Evolutionary conservation across 305 asterid species (phyloP), one percentile per base, ranked within the genome.

Genomic region (Nicotiana rustica): DNA sequence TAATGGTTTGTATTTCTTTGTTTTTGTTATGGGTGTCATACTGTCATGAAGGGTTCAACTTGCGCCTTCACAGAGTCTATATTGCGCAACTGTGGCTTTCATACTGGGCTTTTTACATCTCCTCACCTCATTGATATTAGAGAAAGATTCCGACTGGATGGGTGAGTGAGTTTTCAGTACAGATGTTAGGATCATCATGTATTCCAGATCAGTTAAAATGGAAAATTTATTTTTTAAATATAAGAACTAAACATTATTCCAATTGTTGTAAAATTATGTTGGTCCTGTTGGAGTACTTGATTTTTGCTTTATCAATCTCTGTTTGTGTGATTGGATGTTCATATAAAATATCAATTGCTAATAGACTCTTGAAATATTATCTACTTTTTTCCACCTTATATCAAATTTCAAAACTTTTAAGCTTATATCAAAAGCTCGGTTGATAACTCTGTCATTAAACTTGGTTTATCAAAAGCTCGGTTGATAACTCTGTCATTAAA

Each of bases 51-150:
- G 99, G 99, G 98, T 77, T 96, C 98, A 77, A 94, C 99, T 75
- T 95, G 99, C 86, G 88, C 93, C 65, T 95, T 96, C 82, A 70
- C 94, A 10, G 98, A 96, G 84, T 92, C 97, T 80, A 96, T 94
- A 85, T 83, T 96, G 86, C 98, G 97, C 75, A 91, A 84, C 82
- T 96, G 98, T 85, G 98, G 99, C 79, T 93, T 93, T 81, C 95
- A 49, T 70, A 96, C 99, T 10, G 98, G 99, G 61, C 97, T 93
- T 86, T 96, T 93, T 93, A 94, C 98, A 61, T 94, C 99, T 68
- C 98, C 99, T 21, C 99, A 96, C 89, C 97, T 96, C 82, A 94
- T 96, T 87, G 99, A 96, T 86, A 89, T 96, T 87, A 93, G 99
- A 68, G 99, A 96, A 91, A 91, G 99, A 88, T 96, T 96, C 88